phyloP scores from a whole-genome alignment of 2,329 filamentous ascomycete species.

The Shiraia sp. region DNA sequence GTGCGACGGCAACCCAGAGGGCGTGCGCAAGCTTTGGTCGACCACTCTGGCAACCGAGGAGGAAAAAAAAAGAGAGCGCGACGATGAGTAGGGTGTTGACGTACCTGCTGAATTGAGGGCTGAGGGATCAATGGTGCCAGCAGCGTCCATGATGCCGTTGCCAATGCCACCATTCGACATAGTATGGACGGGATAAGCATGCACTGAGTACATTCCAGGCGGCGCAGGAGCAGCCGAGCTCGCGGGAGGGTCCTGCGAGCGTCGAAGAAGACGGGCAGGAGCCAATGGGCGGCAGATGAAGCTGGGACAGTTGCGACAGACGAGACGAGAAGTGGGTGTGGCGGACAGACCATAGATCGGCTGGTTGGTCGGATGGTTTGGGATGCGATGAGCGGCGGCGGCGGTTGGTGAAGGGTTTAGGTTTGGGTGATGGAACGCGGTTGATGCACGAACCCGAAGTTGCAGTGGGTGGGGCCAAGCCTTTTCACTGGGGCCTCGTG shows the following conservation, averaged over 20 bases:
- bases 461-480: constrained; percentile 13
- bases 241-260: constrained; percentile 27
- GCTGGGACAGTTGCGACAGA: constrained; percentile 18
- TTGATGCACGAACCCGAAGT: constrained; percentile 25
- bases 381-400: constrained; percentile 2
- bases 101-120: constrained; percentile 45
- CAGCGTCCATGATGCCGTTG: constrained; percentile 47
- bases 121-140: constrained; percentile 48
- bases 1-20: constrained; percentile 9
- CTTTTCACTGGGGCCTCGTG: no score
- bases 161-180: constrained; percentile 46
- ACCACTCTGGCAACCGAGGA: no score
- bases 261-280: constrained; percentile 16
- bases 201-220: constrained; percentile 48
- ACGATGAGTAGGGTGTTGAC: constrained; percentile 9
- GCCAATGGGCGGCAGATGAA: constrained; percentile 26
- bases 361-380: constrained; percentile 2
- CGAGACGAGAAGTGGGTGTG: constrained; percentile 18
- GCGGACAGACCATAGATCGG: constrained; percentile 27
- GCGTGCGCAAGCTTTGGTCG: neutral
- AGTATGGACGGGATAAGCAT: constrained; percentile 37
- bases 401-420: constrained; percentile 10
- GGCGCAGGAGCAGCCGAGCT: constrained; percentile 40
- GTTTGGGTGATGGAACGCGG: constrained; percentile 13
- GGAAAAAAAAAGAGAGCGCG: constrained; percentile 2